phyloP scores from a whole-genome alignment of 176 grass and related monocot species.

The Elymus sibiricus region DNA sequence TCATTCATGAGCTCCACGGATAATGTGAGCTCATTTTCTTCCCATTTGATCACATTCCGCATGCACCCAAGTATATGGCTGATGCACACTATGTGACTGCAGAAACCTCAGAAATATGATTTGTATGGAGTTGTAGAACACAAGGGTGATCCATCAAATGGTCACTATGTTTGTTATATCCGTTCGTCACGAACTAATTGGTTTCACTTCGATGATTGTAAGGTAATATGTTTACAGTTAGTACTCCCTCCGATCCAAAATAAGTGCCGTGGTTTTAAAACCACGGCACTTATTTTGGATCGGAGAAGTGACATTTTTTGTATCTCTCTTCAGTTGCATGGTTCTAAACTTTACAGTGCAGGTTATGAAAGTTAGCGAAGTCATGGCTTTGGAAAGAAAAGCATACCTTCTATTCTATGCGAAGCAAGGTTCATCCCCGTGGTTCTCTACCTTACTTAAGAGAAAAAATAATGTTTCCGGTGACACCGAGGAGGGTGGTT shows the following conservation, averaged over 20 bases:
- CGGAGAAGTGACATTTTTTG: too few relatives aligned
- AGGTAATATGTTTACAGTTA: conserved; percentile 19
- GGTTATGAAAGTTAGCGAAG: conserved; percentile 18
- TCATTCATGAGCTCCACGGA: conserved; percentile 31
- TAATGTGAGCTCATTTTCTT: conserved; percentile 25
- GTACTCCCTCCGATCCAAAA: too few relatives aligned
- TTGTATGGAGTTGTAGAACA: conserved; percentile 56
- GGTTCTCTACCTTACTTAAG: conserved; percentile 56
- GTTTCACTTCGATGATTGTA: conserved; percentile 40
- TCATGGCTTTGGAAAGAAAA: conserved; percentile 9
- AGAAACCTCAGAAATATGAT: conserved; percentile 48
- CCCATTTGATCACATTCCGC: background rate
- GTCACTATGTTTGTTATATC: conserved; percentile 48
- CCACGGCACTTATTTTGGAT: too few relatives aligned
- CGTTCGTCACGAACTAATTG: conserved; percentile 40
- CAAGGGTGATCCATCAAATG: conserved; percentile 12
- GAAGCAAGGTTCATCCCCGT: conserved; percentile 47
- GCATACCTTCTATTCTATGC: conserved; percentile 62
- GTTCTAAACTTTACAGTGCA: conserved; percentile 10
- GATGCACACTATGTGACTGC: conserved; percentile 13
- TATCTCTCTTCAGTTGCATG: background rate
- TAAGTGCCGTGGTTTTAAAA: too few relatives aligned
- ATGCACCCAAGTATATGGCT: background rate
- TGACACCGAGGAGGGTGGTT: background rate
- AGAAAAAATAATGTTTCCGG: background rate